These are phyloP conservation scores for Yamadazyma aaseri DNA, from an alignment of 1,139 yeast genomes.

Conservation along the genomic window DNA sequence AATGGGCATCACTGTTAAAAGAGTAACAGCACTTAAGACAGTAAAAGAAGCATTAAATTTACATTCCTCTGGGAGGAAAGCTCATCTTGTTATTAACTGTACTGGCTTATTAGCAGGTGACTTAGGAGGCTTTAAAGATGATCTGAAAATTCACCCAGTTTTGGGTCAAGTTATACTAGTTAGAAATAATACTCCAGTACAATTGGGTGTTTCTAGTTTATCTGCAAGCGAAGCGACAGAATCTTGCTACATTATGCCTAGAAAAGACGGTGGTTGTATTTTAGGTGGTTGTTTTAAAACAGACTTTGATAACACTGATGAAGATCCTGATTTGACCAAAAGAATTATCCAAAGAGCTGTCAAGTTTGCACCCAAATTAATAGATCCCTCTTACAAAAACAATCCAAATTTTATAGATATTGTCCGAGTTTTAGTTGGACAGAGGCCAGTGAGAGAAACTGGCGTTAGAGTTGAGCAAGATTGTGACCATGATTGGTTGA, in stretches of 20 bases:
- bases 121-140: conserved; percentile 33
- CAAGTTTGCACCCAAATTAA: conserved; percentile 42
- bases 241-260: conserved; percentile 47
- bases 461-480: conserved; percentile 46
- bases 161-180: conserved; percentile 41
- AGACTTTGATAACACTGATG: conserved; percentile 22
- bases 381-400: conserved; percentile 28
- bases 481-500: conserved; percentile 28
- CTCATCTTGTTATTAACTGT: conserved; percentile 46
- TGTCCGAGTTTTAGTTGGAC: conserved; percentile 43
- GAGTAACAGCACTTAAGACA: conserved; percentile 25
- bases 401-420: conserved; percentile 39
- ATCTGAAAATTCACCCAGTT: conserved; percentile 27
- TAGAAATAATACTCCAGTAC: conserved; percentile 32
- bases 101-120: conserved; percentile 39
- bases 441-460: conserved; percentile 46
- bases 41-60: conserved; percentile 27
- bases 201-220: conserved; percentile 29
- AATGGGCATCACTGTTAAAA: conserved; percentile 34
- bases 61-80: conserved; percentile 23
- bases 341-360: conserved; percentile 41
- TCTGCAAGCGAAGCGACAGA: conserved; percentile 32
- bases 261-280: conserved; percentile 54
- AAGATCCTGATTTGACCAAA: conserved; percentile 35
- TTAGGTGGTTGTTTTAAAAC: conserved; percentile 49